Base-by-base conservation (phyloP, 768 basidiomycete genomes). In the Russula vinacea region DNA sequence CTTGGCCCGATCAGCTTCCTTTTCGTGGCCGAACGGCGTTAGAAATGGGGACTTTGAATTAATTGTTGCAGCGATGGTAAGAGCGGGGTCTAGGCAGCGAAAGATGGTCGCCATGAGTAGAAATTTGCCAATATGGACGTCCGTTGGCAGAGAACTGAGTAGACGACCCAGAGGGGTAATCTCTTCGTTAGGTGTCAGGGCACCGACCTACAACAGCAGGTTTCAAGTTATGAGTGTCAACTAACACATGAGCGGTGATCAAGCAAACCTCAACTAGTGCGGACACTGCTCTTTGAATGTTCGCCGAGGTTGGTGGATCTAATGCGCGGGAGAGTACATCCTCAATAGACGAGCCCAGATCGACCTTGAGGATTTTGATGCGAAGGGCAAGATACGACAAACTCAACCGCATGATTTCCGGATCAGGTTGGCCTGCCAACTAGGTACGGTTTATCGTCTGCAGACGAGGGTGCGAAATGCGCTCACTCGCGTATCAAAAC, bases 81-180 rank as follows among this genome's bases (percentile, higher is more conserved):
- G 79, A n/a, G 94, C 96, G 1, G 95, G 92, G 75, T 98, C 96
- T 66, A 98, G 77, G 73, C 96, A 98, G 51, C 85, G 84, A 73
- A 98, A 91, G 44, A 94, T 73, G 2, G 88, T 86, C 6, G 94
- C 89, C 29, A 87, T 84, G 47, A 98, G 79, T 17, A 98, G 79
- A 72, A 98, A 90, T 77, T 98, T 97, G 44, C 94, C 95, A 4
- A 97, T 83, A 73, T 98, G 93, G 17, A 98, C 95, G 72, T 99
- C 96, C 52, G 94, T 92, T 0, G 96, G 96, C 44, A 99, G 78
- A 72, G 92, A 90, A 77, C 92, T 93, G 45, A 99, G 80, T 26
- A 96, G 78, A 58, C 87, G 80, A 45, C 96, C 96, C 86, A 98
- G 90, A 0, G 94, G 89, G 1, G 96, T 98, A 65, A 99, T 95